Evolutionary conservation across 2,329 filamentous ascomycete species (phyloP), one percentile per base, ranked within the genome.

Genomic region (Cordyceps militaris): DNA sequence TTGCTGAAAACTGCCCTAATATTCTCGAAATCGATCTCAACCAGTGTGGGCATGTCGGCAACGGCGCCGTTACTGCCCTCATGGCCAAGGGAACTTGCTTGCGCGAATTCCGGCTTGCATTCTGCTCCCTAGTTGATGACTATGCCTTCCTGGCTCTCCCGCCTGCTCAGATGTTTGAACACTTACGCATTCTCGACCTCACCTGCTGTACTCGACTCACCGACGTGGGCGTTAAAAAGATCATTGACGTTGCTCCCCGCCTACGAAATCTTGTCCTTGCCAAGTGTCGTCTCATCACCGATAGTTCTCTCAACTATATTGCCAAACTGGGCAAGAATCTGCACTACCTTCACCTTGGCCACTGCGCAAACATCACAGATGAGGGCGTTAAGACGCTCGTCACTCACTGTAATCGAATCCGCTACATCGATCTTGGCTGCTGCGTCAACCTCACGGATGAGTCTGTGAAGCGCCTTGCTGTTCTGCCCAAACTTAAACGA

Each of bases 341-440:
- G 56, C 94, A 99, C 71, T 97, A 96, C 70, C 87, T 99, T 54
- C 94, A 99, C 68, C 80, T 99, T 2, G 94, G 94, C 10, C 94
- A 99, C 71, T 99, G 94, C 71, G 84, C 84, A 28, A 85, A 92
- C 48, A 92, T 99, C 67, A 97, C 93, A 0, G 94, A 99, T 67
- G 80, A 85, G 36, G 92, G 91, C 1, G 91, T 99, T 19, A 88
- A 89, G 65, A 86, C 85, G 57, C 79, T 99, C 32, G 91, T 97
- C 40, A 86, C 87, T 63, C 79, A 79, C 55, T 99, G 94, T 77
- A 97, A 93, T 67, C 85, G 94, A 24, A 97, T 99, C 63, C 84
- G 94, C 57, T 99, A 99, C 70, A 99, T 99, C 62, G 94, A 99
- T 69, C 77, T 99, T 44, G 94, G 94, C n/a, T 97, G 94, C 74